Percentiles rank a stretch among this genome's conserved stretches.
Conservation (phyloP, 768 basidiomycete genomes). For the Lanmaoa rubissima region DNA sequence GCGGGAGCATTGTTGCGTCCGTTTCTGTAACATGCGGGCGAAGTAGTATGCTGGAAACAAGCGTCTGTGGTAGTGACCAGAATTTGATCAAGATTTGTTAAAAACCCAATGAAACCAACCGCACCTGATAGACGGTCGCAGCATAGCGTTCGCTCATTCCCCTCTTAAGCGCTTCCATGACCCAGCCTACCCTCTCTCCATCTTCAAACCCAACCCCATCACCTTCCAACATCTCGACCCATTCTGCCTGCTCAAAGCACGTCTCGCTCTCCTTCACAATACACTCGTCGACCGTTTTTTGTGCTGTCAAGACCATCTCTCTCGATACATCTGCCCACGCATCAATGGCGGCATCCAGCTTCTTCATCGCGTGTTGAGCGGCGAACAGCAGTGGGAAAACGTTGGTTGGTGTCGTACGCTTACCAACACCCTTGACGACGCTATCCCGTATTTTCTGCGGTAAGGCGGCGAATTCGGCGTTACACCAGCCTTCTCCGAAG, state of each 20-base stretch:
- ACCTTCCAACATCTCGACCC: slow-evolving; percentile 70
- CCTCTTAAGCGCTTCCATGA: slow-evolving; percentile 63
- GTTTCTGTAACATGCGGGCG: slow-evolving; percentile 61
- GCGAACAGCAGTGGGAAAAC: slow-evolving; percentile 69
- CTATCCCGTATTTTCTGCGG: slow-evolving; percentile 62
- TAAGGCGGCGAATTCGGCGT: slow-evolving; percentile 72
- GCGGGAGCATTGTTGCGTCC: slow-evolving; percentile 58
- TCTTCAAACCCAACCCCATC: slow-evolving; percentile 78
- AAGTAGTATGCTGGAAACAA: slow-evolving; percentile 72
- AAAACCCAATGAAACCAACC: slow-evolving; percentile 5
- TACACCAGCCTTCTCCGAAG: slow-evolving; percentile 90
- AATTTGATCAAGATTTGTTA: not conserved
- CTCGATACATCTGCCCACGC: slow-evolving; percentile 38
- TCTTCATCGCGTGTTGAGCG: slow-evolving; percentile 57
- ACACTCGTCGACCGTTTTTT: slow-evolving; percentile 61
- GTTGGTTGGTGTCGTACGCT: slow-evolving; percentile 64
- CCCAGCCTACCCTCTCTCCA: slow-evolving; percentile 72
- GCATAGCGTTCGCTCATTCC: slow-evolving; percentile 66
- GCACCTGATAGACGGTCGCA: slow-evolving; percentile 72
- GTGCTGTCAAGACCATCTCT: slow-evolving; percentile 64
- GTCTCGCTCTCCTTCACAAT: slow-evolving; percentile 56
- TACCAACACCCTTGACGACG: slow-evolving; percentile 71
- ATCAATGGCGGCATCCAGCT: slow-evolving; percentile 57
- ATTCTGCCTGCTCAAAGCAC: slow-evolving; percentile 68
- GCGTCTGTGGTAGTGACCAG: slow-evolving; percentile 40